Conservation (phyloP, 768 basidiomycete genomes). For the Chalciporus piperatus region DNA sequence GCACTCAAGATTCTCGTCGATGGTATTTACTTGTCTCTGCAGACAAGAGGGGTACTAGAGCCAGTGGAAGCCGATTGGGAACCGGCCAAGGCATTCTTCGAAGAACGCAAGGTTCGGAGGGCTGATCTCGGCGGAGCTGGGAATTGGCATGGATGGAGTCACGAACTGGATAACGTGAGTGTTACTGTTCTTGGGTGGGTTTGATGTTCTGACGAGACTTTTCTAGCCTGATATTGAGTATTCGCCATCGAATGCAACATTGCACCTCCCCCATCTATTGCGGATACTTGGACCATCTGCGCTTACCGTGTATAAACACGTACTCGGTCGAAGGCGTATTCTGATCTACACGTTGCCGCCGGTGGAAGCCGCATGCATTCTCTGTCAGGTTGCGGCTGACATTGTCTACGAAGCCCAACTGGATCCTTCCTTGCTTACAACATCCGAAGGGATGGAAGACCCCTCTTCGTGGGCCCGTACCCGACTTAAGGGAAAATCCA, state of each 20-base stretch:
- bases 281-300: slow-evolving; percentile 77
- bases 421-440: slow-evolving; percentile 19
- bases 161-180: slow-evolving; percentile 58
- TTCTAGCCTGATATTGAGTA: slow-evolving; percentile 21
- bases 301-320: slow-evolving; percentile 76
- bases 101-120: slow-evolving; percentile 51
- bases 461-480: slow-evolving; percentile 31
- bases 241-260: slow-evolving; percentile 46
- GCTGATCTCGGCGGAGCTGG: slow-evolving; percentile 54
- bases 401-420: slow-evolving; percentile 53
- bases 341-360: slow-evolving; percentile 78
- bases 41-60: slow-evolving; percentile 45
- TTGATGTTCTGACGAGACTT: slow-evolving; percentile 8
- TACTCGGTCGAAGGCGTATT: slow-evolving; percentile 70
- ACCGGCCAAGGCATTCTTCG: slow-evolving; percentile 60
- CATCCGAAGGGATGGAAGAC: slow-evolving; percentile 20
- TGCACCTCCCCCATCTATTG: slow-evolving; percentile 73
- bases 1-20: slow-evolving; percentile 60
- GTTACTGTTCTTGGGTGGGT: background rate
- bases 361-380: slow-evolving; percentile 73
- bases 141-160: slow-evolving; percentile 66
- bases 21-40: slow-evolving; percentile 50
- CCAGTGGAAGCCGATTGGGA: slow-evolving; percentile 60
- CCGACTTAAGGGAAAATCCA: slow-evolving; percentile 39
- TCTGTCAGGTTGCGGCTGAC: slow-evolving; percentile 61